phyloP scores from a whole-genome alignment of 352 stramenopile species.

The Phytophthora tubulina region DNA sequence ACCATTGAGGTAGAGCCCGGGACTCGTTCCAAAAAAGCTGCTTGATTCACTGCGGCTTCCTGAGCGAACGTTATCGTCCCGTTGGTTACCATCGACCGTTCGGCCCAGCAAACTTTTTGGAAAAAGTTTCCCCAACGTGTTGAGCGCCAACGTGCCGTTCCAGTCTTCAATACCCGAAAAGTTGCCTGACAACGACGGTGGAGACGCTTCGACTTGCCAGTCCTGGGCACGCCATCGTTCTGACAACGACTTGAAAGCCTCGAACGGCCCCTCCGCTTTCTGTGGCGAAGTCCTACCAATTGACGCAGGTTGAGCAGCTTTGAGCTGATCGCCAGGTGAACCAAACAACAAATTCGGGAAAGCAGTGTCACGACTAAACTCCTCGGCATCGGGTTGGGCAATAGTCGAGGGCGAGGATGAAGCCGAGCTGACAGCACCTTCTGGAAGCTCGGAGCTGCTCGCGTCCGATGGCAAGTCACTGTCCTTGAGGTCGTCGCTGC shows the following conservation, averaged over 20 bases:
- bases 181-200: conserved; percentile 13
- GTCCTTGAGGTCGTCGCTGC: not conserved
- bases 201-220: conserved; percentile 25
- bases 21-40: conserved; percentile 21
- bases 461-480: conserved; percentile 15
- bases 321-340: not conserved
- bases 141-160: conserved; percentile 33
- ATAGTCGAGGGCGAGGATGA: conserved; percentile 22
- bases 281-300: not conserved
- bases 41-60: conserved; percentile 12
- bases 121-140: conserved; percentile 1
- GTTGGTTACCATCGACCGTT: conserved; percentile 13
- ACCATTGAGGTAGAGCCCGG: conserved; percentile 18
- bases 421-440: conserved; percentile 4
- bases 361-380: conserved; percentile 4
- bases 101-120: not conserved
- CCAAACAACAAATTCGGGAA: conserved; percentile 15
- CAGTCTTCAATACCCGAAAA: conserved; percentile 21
- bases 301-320: conserved; percentile 5
- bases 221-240: conserved; percentile 37
- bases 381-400: conserved; percentile 8
- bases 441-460: conserved; percentile 6
- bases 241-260: conserved; percentile 41
- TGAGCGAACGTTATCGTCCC: conserved; percentile 8
- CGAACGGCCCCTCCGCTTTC: conserved; percentile 34